Conservation (phyloP, 345 rosid genomes). For the Hibiscus tridactylites region DNA sequence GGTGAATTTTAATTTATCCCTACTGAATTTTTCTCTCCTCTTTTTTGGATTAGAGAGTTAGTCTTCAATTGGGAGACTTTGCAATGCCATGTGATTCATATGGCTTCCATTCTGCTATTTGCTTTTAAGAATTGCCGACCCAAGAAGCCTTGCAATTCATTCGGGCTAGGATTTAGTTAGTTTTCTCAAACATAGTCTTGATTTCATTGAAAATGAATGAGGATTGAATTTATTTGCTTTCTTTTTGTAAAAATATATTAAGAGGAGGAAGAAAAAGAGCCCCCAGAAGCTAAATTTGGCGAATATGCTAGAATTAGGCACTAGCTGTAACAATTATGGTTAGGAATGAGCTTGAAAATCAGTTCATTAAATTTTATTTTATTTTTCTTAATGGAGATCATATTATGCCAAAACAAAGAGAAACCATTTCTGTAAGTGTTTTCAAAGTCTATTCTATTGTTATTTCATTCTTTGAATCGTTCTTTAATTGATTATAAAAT, state of each 20-base stretch:
- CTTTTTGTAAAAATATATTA: neutral
- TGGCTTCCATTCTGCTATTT: neutral
- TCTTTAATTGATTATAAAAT: neutral
- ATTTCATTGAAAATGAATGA: neutral
- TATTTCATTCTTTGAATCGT: neutral
- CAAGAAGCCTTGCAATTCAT: neutral
- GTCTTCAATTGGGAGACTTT: neutral
- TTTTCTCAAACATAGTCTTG: neutral
- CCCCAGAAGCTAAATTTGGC: neutral
- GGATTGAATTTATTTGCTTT: neutral
- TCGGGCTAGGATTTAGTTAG: neutral
- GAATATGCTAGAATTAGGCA: neutral
- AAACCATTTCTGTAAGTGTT: neutral
- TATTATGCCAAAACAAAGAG: neutral
- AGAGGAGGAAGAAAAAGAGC: neutral
- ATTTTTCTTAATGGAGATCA: neutral
- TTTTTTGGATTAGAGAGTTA: neutral
- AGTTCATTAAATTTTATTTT: neutral
- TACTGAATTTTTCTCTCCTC: too few relatives aligned
- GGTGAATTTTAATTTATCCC: too few relatives aligned
- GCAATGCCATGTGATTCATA: neutral
- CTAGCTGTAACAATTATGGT: neutral
- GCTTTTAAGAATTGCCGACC: neutral
- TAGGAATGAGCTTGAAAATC: neutral
- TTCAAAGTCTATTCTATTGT: neutral